These are phyloP conservation scores for Pisolithus marmoratus DNA, from an alignment of 768 basidiomycete genomes.

Conservation along the genomic window DNA sequence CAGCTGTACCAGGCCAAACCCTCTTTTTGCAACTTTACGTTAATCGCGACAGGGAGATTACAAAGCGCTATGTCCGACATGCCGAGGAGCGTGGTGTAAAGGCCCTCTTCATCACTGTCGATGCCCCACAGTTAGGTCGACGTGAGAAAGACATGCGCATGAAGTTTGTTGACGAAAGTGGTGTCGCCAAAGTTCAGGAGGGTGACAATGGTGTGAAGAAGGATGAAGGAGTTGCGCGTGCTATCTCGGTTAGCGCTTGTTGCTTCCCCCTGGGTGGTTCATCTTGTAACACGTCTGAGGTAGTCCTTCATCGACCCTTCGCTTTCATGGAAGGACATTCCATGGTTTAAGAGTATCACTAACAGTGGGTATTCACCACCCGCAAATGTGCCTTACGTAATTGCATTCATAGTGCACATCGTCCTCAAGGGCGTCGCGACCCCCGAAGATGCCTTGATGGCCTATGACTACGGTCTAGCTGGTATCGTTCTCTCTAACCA, in stretches of 20 bases:
- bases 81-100: constrained; percentile 84
- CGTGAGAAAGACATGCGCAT: constrained; percentile 94
- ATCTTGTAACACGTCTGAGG: background rate
- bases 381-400: background rate
- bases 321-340: constrained; percentile 76
- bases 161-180: constrained; percentile 75
- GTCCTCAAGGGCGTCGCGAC: constrained; percentile 52
- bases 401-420: constrained; percentile 41
- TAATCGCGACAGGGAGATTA: constrained; percentile 78
- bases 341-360: constrained; percentile 58
- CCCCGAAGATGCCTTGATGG: constrained; percentile 41
- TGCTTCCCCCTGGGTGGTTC: background rate
- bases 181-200: constrained; percentile 19
- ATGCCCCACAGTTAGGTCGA: constrained; percentile 88
- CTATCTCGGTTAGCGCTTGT: constrained; percentile 60
- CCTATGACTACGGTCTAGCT: constrained; percentile 29
- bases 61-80: constrained; percentile 77
- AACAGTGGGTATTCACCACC: constrained; percentile 31
- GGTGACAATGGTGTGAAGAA: constrained; percentile 45
- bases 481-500: constrained; percentile 57
- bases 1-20: constrained; percentile 64
- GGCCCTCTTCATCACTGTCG: constrained; percentile 90
- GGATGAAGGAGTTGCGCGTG: constrained; percentile 83
- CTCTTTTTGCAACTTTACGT: constrained; percentile 86
- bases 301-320: constrained; percentile 91